A percentile compares a stretch with the other conserved stretches of the same genome.
Conservation (phyloP, 176 grass and related monocot species). For the Tillandsia fasciculata region DNA sequence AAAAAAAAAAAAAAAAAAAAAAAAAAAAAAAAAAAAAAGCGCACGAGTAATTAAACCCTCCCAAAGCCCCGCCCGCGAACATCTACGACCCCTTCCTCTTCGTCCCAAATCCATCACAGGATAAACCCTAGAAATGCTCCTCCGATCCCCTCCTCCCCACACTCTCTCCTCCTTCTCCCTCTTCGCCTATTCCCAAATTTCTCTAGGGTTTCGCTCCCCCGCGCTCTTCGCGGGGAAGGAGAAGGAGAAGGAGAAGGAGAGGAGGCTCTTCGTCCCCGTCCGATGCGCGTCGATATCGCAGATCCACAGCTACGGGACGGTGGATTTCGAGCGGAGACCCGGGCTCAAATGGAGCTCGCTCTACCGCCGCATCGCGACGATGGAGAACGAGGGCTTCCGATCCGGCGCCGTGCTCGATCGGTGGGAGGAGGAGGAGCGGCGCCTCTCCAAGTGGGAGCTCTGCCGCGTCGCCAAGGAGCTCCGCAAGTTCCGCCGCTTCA, state of each 20-base stretch:
- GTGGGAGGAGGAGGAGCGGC: constrained; percentile 71
- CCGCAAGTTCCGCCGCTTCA: constrained; percentile 63
- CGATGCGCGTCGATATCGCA: constrained; percentile 30
- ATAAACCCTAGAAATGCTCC: constrained; percentile 10
- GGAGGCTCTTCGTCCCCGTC: not conserved
- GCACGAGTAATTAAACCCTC: too few species aligned
- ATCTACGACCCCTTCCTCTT: not conserved
- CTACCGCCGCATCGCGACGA: constrained; percentile 50
- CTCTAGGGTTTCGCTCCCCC: not conserved
- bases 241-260: not conserved
- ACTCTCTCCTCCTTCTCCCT: not conserved
- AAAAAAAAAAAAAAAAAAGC: too few species aligned
- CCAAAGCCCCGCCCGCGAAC: not conserved
- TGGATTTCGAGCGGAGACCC: constrained; percentile 58
- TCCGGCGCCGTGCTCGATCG: constrained; percentile 25
- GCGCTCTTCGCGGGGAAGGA: not conserved
- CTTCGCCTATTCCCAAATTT: not conserved
- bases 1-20: too few species aligned
- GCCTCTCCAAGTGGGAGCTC: constrained; percentile 70
- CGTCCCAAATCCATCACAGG: not conserved
- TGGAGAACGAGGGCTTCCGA: constrained; percentile 22
- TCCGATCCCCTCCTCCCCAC: constrained; percentile 9
- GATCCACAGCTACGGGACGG: constrained; percentile 60
- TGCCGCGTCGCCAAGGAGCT: constrained; percentile 68
- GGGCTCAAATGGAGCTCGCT: constrained; percentile 49